A percentile compares a stretch with the other conserved stretches of the same genome.
These are phyloP conservation scores for Gastroboletus turbinatus DNA, from an alignment of 1,284 basidiomycete species.

Conservation along the genomic window DNA sequence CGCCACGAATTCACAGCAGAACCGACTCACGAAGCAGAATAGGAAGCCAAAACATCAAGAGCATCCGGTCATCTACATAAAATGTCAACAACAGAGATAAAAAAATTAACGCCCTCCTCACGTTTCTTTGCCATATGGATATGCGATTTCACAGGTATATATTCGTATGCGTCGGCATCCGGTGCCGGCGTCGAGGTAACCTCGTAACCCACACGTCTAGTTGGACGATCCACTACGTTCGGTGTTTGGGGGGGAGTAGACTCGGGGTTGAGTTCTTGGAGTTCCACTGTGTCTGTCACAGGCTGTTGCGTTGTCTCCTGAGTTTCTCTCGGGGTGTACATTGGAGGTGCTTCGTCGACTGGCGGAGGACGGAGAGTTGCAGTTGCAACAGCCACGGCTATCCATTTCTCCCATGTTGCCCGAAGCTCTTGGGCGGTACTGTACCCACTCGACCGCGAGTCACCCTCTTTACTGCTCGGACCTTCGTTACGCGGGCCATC, in stretches of 20 bases:
- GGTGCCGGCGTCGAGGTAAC: slow-evolving; percentile 52
- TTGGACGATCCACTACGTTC: slow-evolving; percentile 15
- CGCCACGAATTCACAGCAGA: slow-evolving; percentile 5
- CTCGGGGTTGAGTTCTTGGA: slow-evolving; percentile 15
- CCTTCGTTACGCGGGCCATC: slow-evolving; percentile 32
- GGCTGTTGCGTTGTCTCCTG: slow-evolving; percentile 21
- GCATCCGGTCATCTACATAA: slow-evolving; percentile 83
- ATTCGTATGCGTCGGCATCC: slow-evolving; percentile 66
- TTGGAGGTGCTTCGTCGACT: slow-evolving; percentile 61
- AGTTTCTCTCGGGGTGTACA: slow-evolving; percentile 61
- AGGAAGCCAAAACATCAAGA: slow-evolving; percentile 92
- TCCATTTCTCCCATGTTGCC: slow-evolving; percentile 73
- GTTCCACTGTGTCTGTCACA: not conserved
- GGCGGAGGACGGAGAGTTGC: slow-evolving; percentile 45
- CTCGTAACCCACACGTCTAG: slow-evolving; percentile 50
- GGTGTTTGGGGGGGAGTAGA: slow-evolving; percentile 7
- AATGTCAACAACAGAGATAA: slow-evolving; percentile 1
- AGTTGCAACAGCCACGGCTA: slow-evolving; percentile 49
- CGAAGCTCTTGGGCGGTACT: slow-evolving; percentile 60
- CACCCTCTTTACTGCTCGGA: slow-evolving; percentile 36
- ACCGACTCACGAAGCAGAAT: slow-evolving; percentile 71
- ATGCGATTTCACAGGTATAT: slow-evolving; percentile 56
- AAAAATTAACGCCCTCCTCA: slow-evolving; percentile 39
- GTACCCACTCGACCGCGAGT: slow-evolving; percentile 35
- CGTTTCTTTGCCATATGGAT: slow-evolving; percentile 64